These are phyloP conservation scores for Limonium bicolor DNA, from an alignment of 148 eudicot species.

Conservation along the genomic window DNA sequence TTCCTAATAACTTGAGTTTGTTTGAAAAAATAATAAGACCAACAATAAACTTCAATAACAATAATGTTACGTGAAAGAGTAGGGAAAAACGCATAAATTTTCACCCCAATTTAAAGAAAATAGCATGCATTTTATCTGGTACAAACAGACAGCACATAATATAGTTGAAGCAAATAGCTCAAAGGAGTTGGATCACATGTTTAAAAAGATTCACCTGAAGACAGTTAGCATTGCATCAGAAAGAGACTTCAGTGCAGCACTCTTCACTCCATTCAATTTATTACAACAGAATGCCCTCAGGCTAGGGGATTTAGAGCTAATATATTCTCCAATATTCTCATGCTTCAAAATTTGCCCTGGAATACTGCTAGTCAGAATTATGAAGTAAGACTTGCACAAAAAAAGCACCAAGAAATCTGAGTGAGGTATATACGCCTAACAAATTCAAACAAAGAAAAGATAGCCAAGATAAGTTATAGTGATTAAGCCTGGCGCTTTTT, in stretches of 20 bases:
- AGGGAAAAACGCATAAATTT: too few species aligned
- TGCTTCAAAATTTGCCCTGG: slow-evolving; percentile 86
- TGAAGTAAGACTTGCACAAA: slow-evolving; percentile 3
- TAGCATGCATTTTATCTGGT: too few species aligned
- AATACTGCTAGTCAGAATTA: slow-evolving; percentile 17
- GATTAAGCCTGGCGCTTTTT: background rate
- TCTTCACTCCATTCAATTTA: slow-evolving; percentile 40
- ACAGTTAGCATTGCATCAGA: slow-evolving; percentile 56
- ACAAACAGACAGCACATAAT: too few species aligned
- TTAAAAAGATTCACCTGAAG: slow-evolving; percentile 33
- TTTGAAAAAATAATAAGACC: too few species aligned
- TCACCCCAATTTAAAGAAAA: too few species aligned
- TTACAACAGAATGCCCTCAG: slow-evolving; percentile 23
- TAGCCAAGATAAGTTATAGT: background rate
- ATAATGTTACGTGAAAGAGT: too few species aligned
- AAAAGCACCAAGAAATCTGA: background rate
- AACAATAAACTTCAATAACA: too few species aligned
- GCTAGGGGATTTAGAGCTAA: slow-evolving; percentile 60
- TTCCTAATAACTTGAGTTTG: too few species aligned
- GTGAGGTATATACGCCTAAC: background rate
- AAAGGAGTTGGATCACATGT: background rate
- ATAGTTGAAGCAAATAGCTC: too few species aligned
- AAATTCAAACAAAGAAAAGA: background rate
- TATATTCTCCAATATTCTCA: slow-evolving; percentile 60
- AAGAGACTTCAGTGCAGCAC: slow-evolving; percentile 31